Base-by-base conservation (phyloP, 192 early-diverging fungal genomes). In the Phlyctochytrium planicorne region DNA sequence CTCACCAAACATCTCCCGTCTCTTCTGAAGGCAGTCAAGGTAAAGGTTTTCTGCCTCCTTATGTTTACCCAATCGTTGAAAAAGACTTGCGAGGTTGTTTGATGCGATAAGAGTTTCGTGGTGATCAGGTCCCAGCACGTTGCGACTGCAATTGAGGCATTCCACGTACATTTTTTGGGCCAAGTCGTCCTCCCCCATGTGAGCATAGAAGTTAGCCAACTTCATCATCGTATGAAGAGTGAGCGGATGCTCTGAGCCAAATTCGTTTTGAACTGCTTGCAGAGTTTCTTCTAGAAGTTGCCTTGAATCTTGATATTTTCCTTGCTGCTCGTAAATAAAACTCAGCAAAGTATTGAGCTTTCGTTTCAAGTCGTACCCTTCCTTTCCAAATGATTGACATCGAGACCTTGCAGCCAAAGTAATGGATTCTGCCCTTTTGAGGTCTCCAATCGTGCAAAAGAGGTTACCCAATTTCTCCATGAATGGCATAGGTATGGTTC, bases 21-120 rank as follows among this genome's bases (percentile, higher is more conserved):
- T 14, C 27, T 27, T 73, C 40, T 47, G 40, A 47, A 47, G 40
- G 40, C 40, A 47, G 40, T 47, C 40, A 20, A 47, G 40, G 20
- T 47, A 47, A 6, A 47, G 20, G 20, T 3, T 53, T 30, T 72
- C 71, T 2, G 71, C 71, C 24, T 72, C n/a, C 47, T 64, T 34
- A 64, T 74, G 73, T 23, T 67, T 25, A 2, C 71, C 69, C 32
- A 63, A 60, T 12, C 20, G 20, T 30, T 34, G 16, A 36, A 73
- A 63, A 52, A 72, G 53, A 3, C 24, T n/a, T 2, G 70, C 71
- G 3, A 72, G 60, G 36, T 72, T 40, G 33, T 72, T 71, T 37
- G 59, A 10, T 27, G 71, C 3, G 30, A 32, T 33, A 23, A 72
- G 33, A 3, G 71, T 72, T 25, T 57, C 40, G 12, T 60, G 71